Conservation (phyloP, 169 alveolate genomes). For the Perkinsus chesapeaki region DNA sequence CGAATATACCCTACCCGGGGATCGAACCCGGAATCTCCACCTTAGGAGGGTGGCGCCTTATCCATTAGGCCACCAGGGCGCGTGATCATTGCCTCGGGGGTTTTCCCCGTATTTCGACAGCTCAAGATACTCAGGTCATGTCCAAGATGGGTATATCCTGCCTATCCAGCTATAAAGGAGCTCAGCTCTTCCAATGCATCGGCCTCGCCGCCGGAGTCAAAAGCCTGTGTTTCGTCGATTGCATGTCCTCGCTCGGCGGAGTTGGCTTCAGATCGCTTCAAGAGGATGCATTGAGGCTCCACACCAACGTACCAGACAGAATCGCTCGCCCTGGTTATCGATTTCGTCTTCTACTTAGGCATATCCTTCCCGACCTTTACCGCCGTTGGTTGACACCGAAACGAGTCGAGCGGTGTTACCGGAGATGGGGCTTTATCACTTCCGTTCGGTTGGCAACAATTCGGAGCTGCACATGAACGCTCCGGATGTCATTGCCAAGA, state of each 20-base stretch:
- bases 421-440: constrained; percentile 52
- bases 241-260: constrained; percentile 19
- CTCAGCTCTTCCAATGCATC: constrained; percentile 46
- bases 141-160: constrained; percentile 55
- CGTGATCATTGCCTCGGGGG: too few species aligned
- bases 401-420: constrained; percentile 12
- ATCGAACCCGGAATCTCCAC: constrained; percentile 5
- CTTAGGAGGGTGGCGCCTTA: constrained; percentile 6
- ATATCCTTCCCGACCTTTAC: constrained; percentile 36
- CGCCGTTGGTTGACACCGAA: constrained; percentile 41
- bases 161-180: constrained; percentile 52
- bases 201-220: constrained; percentile 24
- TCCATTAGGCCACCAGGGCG: constrained; percentile 3
- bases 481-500: constrained; percentile 50
- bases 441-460: constrained; percentile 39
- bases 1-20: background rate
- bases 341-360: constrained; percentile 19
- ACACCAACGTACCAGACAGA: background rate
- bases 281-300: constrained; percentile 19
- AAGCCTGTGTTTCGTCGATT: constrained; percentile 24
- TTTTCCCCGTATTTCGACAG: too few species aligned
- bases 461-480: constrained; percentile 51
- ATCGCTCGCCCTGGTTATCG: background rate
- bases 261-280: constrained; percentile 18
- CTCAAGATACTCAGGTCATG: too few species aligned